Base-by-base conservation (phyloP, 1,284 basidiomycete species). In the Leccinum pallidistipes region DNA sequence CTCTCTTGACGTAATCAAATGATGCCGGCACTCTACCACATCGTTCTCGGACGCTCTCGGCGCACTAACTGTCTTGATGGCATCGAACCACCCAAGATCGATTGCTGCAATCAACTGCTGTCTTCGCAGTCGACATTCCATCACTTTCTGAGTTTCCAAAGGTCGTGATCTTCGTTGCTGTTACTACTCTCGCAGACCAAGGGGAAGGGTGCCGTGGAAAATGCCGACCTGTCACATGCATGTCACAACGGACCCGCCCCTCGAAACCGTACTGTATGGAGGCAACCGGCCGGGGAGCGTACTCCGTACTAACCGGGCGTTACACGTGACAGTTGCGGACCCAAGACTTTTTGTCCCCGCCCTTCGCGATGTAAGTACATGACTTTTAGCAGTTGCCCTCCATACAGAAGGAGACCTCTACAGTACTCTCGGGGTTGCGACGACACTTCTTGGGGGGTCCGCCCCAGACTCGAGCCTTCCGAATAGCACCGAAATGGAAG, bases 1-100 rank as follows among this genome's bases (percentile, higher is more conserved):
- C 34, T 36, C 18, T 5, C 16, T 12, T 55, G 21, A 55, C 64
- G 40, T 65, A 68, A 61, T 49, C 24, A 49, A 49, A 49, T 27
- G 21, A 49, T 49, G 47, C 47, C 24, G 12, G 14, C 45, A 47
- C 6, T n/a, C 40, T 43, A 6, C 40, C 18, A 18, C 43, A 45
- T 18, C 43, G 43, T 21, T 21, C 34, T 36, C 34, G 34, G 18
- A 45, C 18, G 10, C 3, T 45, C 40, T 10, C 43, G 18, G 5
- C 27, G 27, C 45, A 11, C 6, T 21, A 47, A 11, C 11, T 21
- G 7, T 24, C 45, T 47, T 47, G 45, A 47, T 14, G 27, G 21
- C 45, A 47, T 21, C 21, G 8, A 40, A 40, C 38, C 10, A 18
- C 10, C 21, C 38, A 16, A 27, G 18, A 47, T 51, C 27, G 4